Conservation (phyloP, 495 filamentous ascomycete genomes). For the Chaetomium tenue region DNA sequence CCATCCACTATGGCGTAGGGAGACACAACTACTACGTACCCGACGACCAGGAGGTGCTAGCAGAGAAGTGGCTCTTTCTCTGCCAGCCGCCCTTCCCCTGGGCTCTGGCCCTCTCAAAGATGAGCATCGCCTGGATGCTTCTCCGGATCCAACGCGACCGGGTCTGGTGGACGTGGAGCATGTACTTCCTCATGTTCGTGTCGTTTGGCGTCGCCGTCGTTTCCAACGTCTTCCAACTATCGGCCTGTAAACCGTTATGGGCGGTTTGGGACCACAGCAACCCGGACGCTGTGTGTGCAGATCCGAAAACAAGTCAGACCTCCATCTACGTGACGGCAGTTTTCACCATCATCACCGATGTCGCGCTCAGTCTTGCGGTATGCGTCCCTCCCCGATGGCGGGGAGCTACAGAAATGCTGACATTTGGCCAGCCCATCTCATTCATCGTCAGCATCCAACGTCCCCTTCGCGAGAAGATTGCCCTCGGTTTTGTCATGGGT, state of each 20-base stretch:
- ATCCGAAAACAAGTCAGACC: not conserved
- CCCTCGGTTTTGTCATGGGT: constrained; percentile 3
- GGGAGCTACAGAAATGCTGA: not conserved
- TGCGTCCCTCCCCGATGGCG: not conserved
- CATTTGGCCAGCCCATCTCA: not conserved
- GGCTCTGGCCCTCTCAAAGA: constrained; percentile 2
- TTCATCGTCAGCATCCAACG: constrained; percentile 2
- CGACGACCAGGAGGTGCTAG: not conserved
- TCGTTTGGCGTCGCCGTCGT: not conserved
- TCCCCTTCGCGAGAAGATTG: not conserved
- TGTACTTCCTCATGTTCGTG: constrained; percentile 8
- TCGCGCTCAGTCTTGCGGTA: constrained; percentile 6
- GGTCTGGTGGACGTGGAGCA: constrained; percentile 2
- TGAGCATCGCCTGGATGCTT: constrained; percentile 8
- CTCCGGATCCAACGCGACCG: constrained; percentile 5
- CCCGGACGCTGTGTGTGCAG: not conserved
- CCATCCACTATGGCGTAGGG: not conserved
- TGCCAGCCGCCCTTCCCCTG: constrained; percentile 5
- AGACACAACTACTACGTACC: constrained; percentile 5
- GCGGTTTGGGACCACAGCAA: constrained; percentile 8
- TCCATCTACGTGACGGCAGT: not conserved
- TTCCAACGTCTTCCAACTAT: constrained; percentile 3
- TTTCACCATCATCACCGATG: not conserved
- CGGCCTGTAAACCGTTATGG: not conserved
- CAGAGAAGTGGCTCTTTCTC: constrained; percentile 6